Evolutionary conservation across 192 early-diverging fungal genomes (phyloP), one percentile per base, ranked within the genome.

Genomic region (Spizellomyces sp.): DNA sequence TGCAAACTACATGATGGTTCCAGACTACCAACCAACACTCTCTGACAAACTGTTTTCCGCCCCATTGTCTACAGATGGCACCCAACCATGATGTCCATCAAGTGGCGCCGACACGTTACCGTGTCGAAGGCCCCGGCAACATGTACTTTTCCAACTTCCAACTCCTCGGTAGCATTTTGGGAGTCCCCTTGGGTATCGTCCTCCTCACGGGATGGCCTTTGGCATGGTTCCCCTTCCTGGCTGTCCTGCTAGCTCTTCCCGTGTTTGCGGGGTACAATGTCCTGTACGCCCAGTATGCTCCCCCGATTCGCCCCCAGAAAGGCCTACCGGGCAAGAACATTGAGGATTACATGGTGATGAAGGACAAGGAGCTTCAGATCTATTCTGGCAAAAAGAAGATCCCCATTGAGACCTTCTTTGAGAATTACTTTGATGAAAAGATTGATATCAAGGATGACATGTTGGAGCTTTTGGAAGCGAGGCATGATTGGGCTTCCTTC

Each of bases 341-440:
- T 54, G 93, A 95, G 82, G 84, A 89, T 36, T 99, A 99, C 89
- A 83, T 99, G 66, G 92, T 81, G 46, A 91, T 99, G 82, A 87
- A 93, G 78, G 92, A 95, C 73, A 81, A 87, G 65, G 84, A 80
- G 48, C 88, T 96, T 64, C 85, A 86, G 77, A 73, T 79, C 66
- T 98, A 94, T 88, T 70, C 80, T 48, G 91, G 90, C 66, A 77
- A 50, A 42, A 90, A 83, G 81, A 94, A 94, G 86, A 98, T 99
- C 69, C 95, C 97, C 58, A 98, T 98, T 90, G 97, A 96, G 79
- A 89, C 89, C 59, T 96, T 96, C 82, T 99, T 96, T 69, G 97
- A 99, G 77, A 88, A 88, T 71, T 99, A 96, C 86, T 95, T 99
- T 87, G 94, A 93, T 75, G 93, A 88, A 44, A 91, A 96, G 84